Evolutionary conservation across 228 moss, liverwort and hornwort genomes (phyloP), one percentile per base, ranked within the genome.

Genomic region (Sphagnum fallax): DNA sequence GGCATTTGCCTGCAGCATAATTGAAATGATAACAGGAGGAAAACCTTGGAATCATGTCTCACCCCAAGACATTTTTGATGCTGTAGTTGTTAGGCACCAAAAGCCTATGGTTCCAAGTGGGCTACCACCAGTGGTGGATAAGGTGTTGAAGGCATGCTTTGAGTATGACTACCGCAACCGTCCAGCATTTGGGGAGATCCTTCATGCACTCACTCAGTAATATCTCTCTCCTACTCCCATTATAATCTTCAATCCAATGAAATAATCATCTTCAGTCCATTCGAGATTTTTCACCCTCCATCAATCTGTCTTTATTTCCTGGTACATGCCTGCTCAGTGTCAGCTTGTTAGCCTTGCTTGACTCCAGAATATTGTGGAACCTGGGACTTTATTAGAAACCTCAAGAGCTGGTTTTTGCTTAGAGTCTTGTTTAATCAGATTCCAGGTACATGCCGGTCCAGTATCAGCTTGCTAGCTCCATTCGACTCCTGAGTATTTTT

Each of bases 1-100:
- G 95, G 84, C 89, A n/a, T 96, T 96, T 71, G 92, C 95, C 10
- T 87, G 89, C 77, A 92, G 95, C 70, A 79, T 96, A 66, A 64
- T 91, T 51, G 95, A 96, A 77, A 89, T 96, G 78, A 66, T 92
- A 48, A 79, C 92, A 52, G 95, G 95, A 57, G 73, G 69, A 52
- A 88, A 64, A 60, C 95, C 95, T n/a, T 96, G 95, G 95, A 84
- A 67, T 65, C 77, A 80, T 52, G 68, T 84, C 72, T 83, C 80
- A 52, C 75, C 92, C 47, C 89, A 89, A 61, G 88, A 91, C 61
- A 85, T 92, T 52, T 88, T 84, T 47, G 76, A 84, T 60, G 77
- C 91, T 16, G 92, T 96, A 53, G 95, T 91, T 14, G 76, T 86
- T 60, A 88, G 80, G 72, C 83, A 75, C 61, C 81, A 92, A 69